Conservation (phyloP, 208 protist species). For the Leishmania arabica region DNA sequence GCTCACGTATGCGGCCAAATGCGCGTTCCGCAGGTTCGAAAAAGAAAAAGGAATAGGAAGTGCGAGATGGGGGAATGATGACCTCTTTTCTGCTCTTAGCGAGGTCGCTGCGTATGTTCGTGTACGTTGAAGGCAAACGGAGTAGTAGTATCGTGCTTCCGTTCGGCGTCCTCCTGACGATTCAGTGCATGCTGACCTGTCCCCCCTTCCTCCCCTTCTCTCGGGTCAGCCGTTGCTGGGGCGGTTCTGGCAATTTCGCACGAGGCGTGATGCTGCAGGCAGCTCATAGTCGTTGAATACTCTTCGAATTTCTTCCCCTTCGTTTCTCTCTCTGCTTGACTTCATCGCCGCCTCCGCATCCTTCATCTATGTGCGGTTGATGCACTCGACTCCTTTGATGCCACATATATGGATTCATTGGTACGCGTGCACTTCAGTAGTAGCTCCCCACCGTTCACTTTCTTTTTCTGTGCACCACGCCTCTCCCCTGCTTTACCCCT, state of each 20-base stretch:
- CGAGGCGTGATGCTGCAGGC: background rate
- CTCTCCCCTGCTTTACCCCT: background rate
- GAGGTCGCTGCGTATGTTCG: background rate
- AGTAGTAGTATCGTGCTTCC: background rate
- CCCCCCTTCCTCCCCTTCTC: background rate
- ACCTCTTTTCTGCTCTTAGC: background rate
- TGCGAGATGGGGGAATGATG: background rate
- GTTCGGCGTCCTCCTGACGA: background rate
- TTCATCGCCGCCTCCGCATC: background rate
- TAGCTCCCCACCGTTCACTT: background rate
- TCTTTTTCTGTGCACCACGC: conserved; percentile 1
- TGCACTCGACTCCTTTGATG: conserved; percentile 1
- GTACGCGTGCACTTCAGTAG: background rate
- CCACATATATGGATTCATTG: background rate
- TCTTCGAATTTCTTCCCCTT: background rate
- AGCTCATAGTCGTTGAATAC: background rate
- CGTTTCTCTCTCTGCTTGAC: conserved; percentile 15
- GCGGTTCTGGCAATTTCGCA: background rate
- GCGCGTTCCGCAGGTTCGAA: background rate
- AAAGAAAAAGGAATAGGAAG: background rate
- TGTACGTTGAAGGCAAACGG: background rate
- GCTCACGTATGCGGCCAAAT: background rate
- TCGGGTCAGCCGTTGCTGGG: background rate
- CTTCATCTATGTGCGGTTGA: background rate
- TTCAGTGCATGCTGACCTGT: background rate